A percentile compares a stretch with the other conserved stretches of the same genome.
phyloP scores from a whole-genome alignment of 2,329 filamentous ascomycete genomes.

The Pseudocercospora musae region DNA sequence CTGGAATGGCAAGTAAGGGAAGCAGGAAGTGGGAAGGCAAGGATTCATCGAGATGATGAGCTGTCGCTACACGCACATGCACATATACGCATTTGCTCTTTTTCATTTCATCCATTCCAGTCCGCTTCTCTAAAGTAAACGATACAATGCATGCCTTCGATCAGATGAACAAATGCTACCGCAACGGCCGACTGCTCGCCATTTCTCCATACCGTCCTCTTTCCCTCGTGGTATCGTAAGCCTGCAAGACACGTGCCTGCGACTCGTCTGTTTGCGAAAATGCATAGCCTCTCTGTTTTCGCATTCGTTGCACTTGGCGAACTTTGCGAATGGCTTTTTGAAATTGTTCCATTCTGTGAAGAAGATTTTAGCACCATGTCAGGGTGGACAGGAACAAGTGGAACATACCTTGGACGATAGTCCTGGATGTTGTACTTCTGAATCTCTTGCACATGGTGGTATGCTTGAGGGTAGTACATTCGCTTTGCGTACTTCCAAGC shows the following conservation, averaged over 20 bases:
- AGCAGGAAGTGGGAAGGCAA: background rate
- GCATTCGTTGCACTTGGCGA: conserved; percentile 96
- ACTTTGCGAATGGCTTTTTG: conserved; percentile 99
- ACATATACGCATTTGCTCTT: background rate
- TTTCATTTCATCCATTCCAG: background rate
- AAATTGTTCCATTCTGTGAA: conserved; percentile 90
- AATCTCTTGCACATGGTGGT: conserved; percentile 98
- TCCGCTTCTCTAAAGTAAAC: background rate
- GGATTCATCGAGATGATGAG: background rate
- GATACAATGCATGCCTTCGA: background rate
- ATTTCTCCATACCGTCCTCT: conserved; percentile 95
- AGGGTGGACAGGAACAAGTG: background rate
- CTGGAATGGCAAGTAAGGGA: background rate
- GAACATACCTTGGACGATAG: conserved; percentile 80
- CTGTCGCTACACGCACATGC: background rate
- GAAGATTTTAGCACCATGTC: conserved; percentile 13
- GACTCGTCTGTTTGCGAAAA: conserved; percentile 97
- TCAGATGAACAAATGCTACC: conserved; percentile 2
- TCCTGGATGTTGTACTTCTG: conserved; percentile 99
- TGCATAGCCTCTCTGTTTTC: conserved; percentile 96
- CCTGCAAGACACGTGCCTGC: conserved; percentile 90
- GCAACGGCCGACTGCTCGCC: conserved; percentile 52
- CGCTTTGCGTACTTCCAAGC: conserved; percentile 96
- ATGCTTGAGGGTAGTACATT: conserved; percentile 94
- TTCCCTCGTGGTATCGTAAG: conserved; percentile 93